These are phyloP conservation scores for Penicillium sp. DNA, from an alignment of 2,329 filamentous ascomycete genomes.

Conservation along the genomic window DNA sequence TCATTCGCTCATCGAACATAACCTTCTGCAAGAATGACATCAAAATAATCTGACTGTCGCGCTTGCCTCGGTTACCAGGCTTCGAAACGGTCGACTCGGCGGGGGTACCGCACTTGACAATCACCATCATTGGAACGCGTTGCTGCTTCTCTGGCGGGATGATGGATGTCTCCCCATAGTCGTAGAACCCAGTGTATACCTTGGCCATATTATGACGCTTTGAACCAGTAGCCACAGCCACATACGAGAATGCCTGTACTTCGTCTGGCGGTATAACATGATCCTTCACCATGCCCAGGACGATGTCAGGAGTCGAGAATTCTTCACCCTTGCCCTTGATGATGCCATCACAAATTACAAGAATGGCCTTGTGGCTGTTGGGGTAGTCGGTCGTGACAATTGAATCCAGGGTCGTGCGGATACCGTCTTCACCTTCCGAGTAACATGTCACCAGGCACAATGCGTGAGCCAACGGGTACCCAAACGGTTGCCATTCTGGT, in stretches of 20 bases:
- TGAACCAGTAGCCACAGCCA: slow-evolving; percentile 90
- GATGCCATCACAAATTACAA: slow-evolving; percentile 95
- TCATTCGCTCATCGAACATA: slow-evolving; percentile 99
- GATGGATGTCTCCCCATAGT: slow-evolving; percentile 81
- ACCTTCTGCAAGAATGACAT: slow-evolving; percentile 99
- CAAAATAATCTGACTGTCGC: slow-evolving; percentile 97
- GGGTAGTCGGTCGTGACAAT: slow-evolving; percentile 98
- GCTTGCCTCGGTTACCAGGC: slow-evolving; percentile 96
- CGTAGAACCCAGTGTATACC: slow-evolving; percentile 96
- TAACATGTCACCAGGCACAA: slow-evolving; percentile 97
- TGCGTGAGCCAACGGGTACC: slow-evolving; percentile 88
- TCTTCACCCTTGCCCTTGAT: slow-evolving; percentile 94
- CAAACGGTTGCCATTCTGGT: slow-evolving; percentile 95
- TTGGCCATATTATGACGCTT: slow-evolving; percentile 99
- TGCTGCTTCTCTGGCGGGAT: slow-evolving; percentile 89
- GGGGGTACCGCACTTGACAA: slow-evolving; percentile 94
- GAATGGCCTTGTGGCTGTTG: slow-evolving; percentile 96
- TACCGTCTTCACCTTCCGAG: slow-evolving; percentile 90
- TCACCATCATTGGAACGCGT: slow-evolving; percentile 94
- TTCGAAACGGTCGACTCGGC: slow-evolving; percentile 81
- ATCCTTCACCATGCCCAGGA: slow-evolving; percentile 93
- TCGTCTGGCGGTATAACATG: slow-evolving; percentile 78
- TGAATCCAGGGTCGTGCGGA: slow-evolving; percentile 92
- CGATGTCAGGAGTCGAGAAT: slow-evolving; percentile 85
- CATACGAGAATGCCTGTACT: slow-evolving; percentile 90